phyloP scores from a whole-genome alignment of 495 filamentous ascomycete species.

The Hypoxylon lenormandii region DNA sequence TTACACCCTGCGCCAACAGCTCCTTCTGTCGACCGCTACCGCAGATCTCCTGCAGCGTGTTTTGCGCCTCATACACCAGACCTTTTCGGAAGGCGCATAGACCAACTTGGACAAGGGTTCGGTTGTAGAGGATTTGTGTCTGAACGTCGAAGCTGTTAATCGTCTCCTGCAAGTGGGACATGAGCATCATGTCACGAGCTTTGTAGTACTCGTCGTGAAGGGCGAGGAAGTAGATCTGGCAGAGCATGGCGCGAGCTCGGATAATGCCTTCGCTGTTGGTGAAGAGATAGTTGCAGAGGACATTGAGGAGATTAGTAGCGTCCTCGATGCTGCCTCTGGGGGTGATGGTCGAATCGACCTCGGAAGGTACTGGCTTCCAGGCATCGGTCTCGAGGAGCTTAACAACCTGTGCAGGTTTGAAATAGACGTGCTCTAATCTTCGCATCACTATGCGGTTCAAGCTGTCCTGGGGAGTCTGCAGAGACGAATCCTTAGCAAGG shows the following conservation, averaged over 20 bases:
- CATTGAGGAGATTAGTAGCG: conserved; percentile 79
- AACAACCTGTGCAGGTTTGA: conserved; percentile 96
- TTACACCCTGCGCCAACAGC: conserved; percentile 94
- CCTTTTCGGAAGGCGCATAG: conserved; percentile 98
- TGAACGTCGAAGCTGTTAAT: conserved; percentile 94
- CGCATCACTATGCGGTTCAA: conserved; percentile 92
- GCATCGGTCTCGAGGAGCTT: conserved; percentile 89
- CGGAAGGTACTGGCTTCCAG: conserved; percentile 82
- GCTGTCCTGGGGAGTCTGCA: conserved; percentile 81
- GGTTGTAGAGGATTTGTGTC: conserved; percentile 98
- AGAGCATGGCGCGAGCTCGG: conserved; percentile 94
- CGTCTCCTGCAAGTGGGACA: conserved; percentile 98
- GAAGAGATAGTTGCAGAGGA: conserved; percentile 94
- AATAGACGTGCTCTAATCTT: conserved; percentile 95
- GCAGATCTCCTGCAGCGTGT: conserved; percentile 95
- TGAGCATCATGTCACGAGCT: conserved; percentile 97
- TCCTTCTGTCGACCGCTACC: conserved; percentile 98
- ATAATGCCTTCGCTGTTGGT: conserved; percentile 92
- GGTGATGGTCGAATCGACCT: conserved; percentile 82
- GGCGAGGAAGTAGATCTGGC: conserved; percentile 97
- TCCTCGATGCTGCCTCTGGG: conserved; percentile 73
- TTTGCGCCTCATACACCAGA: conserved; percentile 96
- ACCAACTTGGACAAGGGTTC: conserved; percentile 95
- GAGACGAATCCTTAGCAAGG: conserved; percentile 74
- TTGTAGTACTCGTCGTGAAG: conserved; percentile 97